Base-by-base conservation (phyloP, 176 grass and related monocot genomes). In the Leersia perrieri region DNA sequence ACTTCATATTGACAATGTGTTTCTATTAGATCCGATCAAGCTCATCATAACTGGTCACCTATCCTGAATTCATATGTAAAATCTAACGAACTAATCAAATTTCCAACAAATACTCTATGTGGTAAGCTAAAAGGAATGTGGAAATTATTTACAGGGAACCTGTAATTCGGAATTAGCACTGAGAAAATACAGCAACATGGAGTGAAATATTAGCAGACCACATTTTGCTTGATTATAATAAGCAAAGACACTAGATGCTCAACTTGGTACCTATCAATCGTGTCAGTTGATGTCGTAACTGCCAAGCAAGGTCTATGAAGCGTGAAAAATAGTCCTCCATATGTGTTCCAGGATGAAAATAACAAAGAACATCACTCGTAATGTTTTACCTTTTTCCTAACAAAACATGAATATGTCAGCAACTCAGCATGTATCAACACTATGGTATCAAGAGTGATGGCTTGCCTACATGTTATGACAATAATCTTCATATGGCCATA, bases 291-390 rank as follows among this genome's bases (percentile, higher is more conserved):
- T 84, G 76, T 62, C 87, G 67, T 65, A 97, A 47, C 81, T 84
- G 80, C 78, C 89, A 94, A 73, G 89, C 72, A 88, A 94, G 45
- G 79, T 84, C 83, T 68, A 92, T 63, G 55, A 94, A 36, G 75
- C 23, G 68, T 47, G 30, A 38, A 78, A 87, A 85, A 82, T 78
- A 97, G 40, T 97, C 87, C 72, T 92, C 91, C 91, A 97, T 94
- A 40, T 75, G 39, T 80, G 42, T 66, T 88, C 31, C 57, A 79
- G 31, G 55, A 47, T 23, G 63, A 65, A 35, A 64, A 47, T 14
- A 53, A 69, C 45, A 31, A 49, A 61, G 29, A 68, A 23, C 35
- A 74, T 67, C 62, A 88, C 68, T 62, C 12, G 22, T 38, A 49
- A 38, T 68, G 49, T 73, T 70, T 33, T 76, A 80, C 65, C 79